phyloP scores from a whole-genome alignment of 202 grass and related monocot species.

The Brachypodium distachyon region DNA sequence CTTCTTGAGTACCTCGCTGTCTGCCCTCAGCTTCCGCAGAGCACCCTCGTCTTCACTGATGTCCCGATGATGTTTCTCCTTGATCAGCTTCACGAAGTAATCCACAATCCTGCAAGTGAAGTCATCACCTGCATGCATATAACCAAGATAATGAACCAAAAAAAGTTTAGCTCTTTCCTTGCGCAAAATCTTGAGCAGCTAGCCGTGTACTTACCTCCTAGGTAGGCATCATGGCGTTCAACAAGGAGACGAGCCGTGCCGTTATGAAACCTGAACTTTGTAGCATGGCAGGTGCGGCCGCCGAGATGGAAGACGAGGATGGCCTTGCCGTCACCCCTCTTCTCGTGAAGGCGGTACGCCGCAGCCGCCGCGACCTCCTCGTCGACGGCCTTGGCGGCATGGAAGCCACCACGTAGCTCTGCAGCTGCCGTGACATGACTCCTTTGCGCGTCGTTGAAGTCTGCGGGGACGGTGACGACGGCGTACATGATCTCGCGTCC shows the following conservation, averaged over 20 bases:
- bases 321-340: constrained; percentile 37
- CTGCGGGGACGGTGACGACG: background rate
- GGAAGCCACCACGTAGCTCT: constrained; percentile 13
- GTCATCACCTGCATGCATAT: constrained; percentile 19
- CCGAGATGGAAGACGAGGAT: constrained; percentile 51
- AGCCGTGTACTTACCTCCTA: background rate
- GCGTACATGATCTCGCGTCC: background rate
- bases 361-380: constrained; percentile 48
- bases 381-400: constrained; percentile 36
- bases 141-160: background rate
- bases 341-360: constrained; percentile 42
- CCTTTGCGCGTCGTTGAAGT: constrained; percentile 21
- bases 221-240: background rate
- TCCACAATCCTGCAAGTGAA: constrained; percentile 45
- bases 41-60: constrained; percentile 31
- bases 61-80: constrained; percentile 40
- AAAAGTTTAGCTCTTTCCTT: background rate
- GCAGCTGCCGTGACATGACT: background rate
- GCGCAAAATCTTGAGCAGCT: background rate
- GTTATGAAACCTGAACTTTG: constrained; percentile 42
- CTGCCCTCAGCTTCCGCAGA: constrained; percentile 26
- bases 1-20: constrained; percentile 30
- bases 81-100: constrained; percentile 46
- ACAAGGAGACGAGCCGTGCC: constrained; percentile 33
- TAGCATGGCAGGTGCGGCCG: constrained; percentile 40